Base-by-base conservation (phyloP, 148 eudicot species). In the Hydrangea macrophylla region DNA sequence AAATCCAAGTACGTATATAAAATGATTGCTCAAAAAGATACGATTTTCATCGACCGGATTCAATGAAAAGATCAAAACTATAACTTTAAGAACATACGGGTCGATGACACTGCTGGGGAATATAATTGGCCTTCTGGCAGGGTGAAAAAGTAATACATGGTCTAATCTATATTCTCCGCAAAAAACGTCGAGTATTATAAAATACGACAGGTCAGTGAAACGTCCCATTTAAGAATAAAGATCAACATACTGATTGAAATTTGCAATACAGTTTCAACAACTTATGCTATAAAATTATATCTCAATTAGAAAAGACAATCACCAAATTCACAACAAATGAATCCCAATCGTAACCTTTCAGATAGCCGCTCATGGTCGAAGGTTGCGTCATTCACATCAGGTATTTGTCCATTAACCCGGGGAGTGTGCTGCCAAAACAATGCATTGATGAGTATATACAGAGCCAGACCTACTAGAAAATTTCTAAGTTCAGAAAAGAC, bases 341-440 rank as follows among this genome's bases (percentile, higher is more conserved):
- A 36, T 39, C 2, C 26, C 42, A 70, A 58, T 58, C 17, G 26
- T 7, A 69, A 89, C 95, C 95, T 86, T 66, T 77, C 68, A 32
- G 85, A 76, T 36, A 89, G 82, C 53, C 84, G 67, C 40, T 72
- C 88, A 68, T 89, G 95, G 75, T 89, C 89, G 6, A 86, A 73
- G 28, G 78, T 84, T 55, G 95, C 95, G 79, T 86, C 91, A 66
- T 81, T 77, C 40, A 79, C 55, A 58, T 80, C 87, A 32, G 94
- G 94, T 76, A 88, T 84, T 58, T 80, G 70, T 36, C 75, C 78
- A 75, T 80, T 77, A 27, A 89, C 73, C 40, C 95, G 80, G 9
- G 91, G 95, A 32, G 91, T 86, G 77, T 78, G 95, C 95, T 89
- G 95, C 81, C 60, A 73, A 69, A 32, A 62, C 20, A 54, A 53